Evolutionary conservation across 768 basidiomycete species (phyloP).

Genomic region (Suillus fuscotomentosus): DNA sequence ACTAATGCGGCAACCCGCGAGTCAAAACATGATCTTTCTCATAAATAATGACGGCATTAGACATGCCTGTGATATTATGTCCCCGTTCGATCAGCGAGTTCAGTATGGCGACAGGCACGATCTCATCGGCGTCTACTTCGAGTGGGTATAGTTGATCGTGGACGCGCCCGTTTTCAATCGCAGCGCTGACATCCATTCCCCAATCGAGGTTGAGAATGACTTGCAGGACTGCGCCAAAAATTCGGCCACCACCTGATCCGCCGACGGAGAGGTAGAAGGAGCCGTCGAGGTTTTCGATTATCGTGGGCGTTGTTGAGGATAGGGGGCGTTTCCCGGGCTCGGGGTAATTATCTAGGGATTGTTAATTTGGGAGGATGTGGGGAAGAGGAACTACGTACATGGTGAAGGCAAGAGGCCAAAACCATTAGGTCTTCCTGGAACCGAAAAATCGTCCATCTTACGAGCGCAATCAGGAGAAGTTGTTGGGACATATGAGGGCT

Average conservation of each 20-base stretch:
- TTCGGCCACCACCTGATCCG: conserved; percentile 85
- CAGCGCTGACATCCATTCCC: conserved; percentile 75
- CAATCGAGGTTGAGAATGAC: conserved; percentile 71
- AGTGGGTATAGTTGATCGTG: conserved; percentile 86
- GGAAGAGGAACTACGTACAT: conserved; percentile 42
- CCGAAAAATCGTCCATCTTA: conserved; percentile 91
- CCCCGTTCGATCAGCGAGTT: conserved; percentile 56
- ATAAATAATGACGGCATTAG: conserved; percentile 35
- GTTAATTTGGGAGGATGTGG: conserved; percentile 5
- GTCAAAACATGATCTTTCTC: conserved; percentile 1
- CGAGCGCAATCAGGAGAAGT: neutral
- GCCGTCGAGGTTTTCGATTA: conserved; percentile 76
- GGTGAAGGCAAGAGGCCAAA: conserved; percentile 84
- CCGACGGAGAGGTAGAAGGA: conserved; percentile 74
- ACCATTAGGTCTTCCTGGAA: conserved; percentile 76
- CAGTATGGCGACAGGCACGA: conserved; percentile 56
- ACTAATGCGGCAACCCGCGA: conserved; percentile 34
- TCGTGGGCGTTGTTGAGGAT: conserved; percentile 80
- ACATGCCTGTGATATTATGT: conserved; percentile 68
- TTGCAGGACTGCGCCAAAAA: conserved; percentile 80
- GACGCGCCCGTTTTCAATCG: conserved; percentile 81
- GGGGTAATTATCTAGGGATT: conserved; percentile 76
- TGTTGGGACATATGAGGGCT: conserved; percentile 7
- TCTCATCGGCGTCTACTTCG: conserved; percentile 56
- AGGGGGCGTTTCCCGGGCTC: conserved; percentile 85